Percentiles rank a stretch among this genome's conserved stretches.
These are phyloP conservation scores for Camelina sativa DNA, from an alignment of 345 rosid genomes.

Conservation along the genomic window DNA sequence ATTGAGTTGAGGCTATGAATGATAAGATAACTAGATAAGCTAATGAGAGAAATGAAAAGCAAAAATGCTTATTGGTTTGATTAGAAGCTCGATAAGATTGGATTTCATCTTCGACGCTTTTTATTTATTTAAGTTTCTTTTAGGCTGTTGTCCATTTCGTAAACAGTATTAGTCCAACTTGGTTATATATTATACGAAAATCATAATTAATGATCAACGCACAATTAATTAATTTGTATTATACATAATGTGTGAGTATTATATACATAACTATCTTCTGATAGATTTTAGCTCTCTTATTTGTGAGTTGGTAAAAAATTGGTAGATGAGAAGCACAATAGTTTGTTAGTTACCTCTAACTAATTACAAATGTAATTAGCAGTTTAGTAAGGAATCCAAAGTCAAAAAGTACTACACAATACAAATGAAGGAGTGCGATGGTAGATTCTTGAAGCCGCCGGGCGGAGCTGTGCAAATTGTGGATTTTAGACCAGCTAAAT, in stretches of 20 bases:
- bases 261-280: background rate
- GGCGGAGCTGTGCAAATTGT: no score
- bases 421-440: no score
- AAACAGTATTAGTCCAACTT: constrained; percentile 34
- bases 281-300: background rate
- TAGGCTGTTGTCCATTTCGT: constrained; percentile 37
- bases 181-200: constrained; percentile 14
- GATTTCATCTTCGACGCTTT: constrained; percentile 32
- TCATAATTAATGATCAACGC: background rate
- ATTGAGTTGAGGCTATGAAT: constrained; percentile 33
- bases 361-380: no score
- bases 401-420: no score
- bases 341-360: no score
- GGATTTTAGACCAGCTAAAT: no score
- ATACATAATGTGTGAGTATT: background rate
- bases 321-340: background rate
- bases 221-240: background rate
- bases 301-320: background rate
- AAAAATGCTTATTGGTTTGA: constrained; percentile 46
- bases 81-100: constrained; percentile 39
- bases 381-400: no score
- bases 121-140: constrained; percentile 31
- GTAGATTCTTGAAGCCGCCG: no score
- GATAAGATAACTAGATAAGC: constrained; percentile 44
- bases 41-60: constrained; percentile 37